Evolutionary conservation across 495 filamentous ascomycete genomes (phyloP).

Genomic region (Podospora fimiseda): DNA sequence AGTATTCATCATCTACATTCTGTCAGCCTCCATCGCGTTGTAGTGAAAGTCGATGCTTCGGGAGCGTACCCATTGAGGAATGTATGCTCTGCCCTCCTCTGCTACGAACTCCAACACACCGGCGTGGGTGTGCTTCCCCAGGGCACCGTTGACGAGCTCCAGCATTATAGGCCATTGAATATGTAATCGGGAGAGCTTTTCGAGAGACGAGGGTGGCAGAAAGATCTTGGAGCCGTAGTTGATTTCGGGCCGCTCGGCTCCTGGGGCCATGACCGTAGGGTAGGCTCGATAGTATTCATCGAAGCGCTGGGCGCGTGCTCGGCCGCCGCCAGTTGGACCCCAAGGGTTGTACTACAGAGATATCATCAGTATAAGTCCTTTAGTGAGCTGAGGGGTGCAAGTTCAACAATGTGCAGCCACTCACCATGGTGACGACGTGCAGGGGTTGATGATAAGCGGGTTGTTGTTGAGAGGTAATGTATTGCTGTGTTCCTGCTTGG

Average conservation of each 20-base stretch:
- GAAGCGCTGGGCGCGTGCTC: conserved; percentile 54
- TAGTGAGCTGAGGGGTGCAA: too few species aligned
- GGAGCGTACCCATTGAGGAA: conserved; percentile 81
- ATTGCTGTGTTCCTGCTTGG: too few species aligned
- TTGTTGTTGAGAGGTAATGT: too few species aligned
- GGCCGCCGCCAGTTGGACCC: conserved; percentile 40
- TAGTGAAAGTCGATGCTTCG: background rate
- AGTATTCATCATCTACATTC: conserved; percentile 80
- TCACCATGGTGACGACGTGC: too few species aligned
- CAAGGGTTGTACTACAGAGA: conserved; percentile 25
- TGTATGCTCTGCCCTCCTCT: conserved; percentile 92
- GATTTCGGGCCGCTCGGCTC: conserved; percentile 78
- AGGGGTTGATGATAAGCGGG: too few species aligned
- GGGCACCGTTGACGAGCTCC: conserved; percentile 82
- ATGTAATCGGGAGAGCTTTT: conserved; percentile 92
- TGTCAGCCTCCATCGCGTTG: conserved; percentile 7
- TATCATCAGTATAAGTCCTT: background rate
- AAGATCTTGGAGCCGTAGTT: conserved; percentile 98
- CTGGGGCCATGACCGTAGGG: conserved; percentile 88
- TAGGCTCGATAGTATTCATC: conserved; percentile 98
- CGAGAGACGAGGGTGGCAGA: conserved; percentile 86
- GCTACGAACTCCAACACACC: conserved; percentile 97
- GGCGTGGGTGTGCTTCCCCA: conserved; percentile 73
- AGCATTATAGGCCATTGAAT: conserved; percentile 97
- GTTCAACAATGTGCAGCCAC: too few species aligned